A percentile compares a stretch with the other conserved stretches of the same genome.
These are phyloP conservation scores for Aspergillus biplanus DNA, from an alignment of 495 filamentous ascomycete genomes.

Conservation along the genomic window DNA sequence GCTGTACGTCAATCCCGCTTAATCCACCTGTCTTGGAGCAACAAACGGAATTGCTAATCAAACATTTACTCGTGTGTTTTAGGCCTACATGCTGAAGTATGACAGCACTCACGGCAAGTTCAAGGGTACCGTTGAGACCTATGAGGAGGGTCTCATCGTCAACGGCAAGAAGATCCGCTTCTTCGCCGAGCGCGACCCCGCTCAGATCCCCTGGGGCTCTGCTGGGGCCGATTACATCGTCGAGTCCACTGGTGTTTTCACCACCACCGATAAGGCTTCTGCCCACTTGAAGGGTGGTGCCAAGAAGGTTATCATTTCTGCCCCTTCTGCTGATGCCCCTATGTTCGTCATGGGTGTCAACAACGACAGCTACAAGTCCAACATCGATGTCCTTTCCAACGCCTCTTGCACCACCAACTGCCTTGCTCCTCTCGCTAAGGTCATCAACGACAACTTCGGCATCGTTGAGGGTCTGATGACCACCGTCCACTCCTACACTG, in stretches of 20 bases:
- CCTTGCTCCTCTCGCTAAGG: constrained; percentile 98
- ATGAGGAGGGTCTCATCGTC: constrained; percentile 77
- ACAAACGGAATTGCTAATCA: not conserved
- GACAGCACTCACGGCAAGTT: constrained; percentile 96
- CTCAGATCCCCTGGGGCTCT: constrained; percentile 87
- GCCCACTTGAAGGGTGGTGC: constrained; percentile 97
- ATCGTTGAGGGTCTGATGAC: constrained; percentile 99
- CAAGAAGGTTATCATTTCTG: constrained; percentile 99
- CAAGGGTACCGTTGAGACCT: constrained; percentile 83
- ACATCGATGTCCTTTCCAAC: constrained; percentile 94
- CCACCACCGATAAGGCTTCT: constrained; percentile 92
- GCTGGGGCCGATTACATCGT: constrained; percentile 94
- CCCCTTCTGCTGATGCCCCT: constrained; percentile 96
- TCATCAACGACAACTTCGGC: constrained; percentile 95
- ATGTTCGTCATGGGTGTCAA: constrained; percentile 99
- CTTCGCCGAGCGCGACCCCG: constrained; percentile 91
- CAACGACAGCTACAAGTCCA: constrained; percentile 85
- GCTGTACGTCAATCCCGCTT: constrained; percentile 69
- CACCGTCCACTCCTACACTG: constrained; percentile 99
- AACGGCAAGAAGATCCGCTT: constrained; percentile 97
- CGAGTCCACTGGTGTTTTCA: constrained; percentile 99
- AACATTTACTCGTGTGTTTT: constrained; percentile 21
- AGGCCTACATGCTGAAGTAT: constrained; percentile 99
- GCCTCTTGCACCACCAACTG: constrained; percentile 99
- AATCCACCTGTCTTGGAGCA: not conserved